Base-by-base conservation (phyloP, 2,329 filamentous ascomycete species). In the Cadophora gregata region DNA sequence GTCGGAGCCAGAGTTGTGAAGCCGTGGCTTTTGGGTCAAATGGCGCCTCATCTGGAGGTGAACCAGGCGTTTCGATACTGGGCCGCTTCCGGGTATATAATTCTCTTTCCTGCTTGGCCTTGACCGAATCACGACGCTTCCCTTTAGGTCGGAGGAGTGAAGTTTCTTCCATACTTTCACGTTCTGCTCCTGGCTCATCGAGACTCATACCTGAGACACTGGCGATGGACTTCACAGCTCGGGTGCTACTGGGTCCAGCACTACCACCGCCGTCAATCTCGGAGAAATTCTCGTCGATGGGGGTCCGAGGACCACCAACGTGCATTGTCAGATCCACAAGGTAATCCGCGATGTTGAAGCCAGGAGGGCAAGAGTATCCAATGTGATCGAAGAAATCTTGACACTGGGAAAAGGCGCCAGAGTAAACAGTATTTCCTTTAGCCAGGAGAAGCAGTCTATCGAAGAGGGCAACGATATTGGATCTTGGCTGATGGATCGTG, bases 331-430 rank as follows among this genome's bases (percentile, higher is more conserved):
- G 84, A 77, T 99, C 96, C 33, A 99, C 94, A 5, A 99, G 86
- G 76, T 97, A 99, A 78, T 99, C 96, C 4, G 96, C 96, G 79
- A 99, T 98, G 75, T 99, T 99, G 85, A 98, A 99, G 1, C 96
- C 96, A 27, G 94, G 91, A 12, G 96, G 96, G 76, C 96, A 99
- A 59, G 91, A 84, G 78, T 97, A 99, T 51, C 96, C 96, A 68
- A 97, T 90, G 56, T 88, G 86, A 75, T 97, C 93, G 74, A 99
- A 99, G 77, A 97, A 99, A 24, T 87, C 83, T 78, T 99, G 96
- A 77, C 96, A 99, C 71, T 89, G 89, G 1, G 87, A 83, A 77
- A 98, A 97, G 0, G 93, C 92, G 0, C 96, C 96, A 3, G 96
- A 98, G 78, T 96, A 99, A 8, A 99, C 96, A 0, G 93, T 91